phyloP scores from a whole-genome alignment of 108 stramenopile species.

The Cyclotella distinguenda region DNA sequence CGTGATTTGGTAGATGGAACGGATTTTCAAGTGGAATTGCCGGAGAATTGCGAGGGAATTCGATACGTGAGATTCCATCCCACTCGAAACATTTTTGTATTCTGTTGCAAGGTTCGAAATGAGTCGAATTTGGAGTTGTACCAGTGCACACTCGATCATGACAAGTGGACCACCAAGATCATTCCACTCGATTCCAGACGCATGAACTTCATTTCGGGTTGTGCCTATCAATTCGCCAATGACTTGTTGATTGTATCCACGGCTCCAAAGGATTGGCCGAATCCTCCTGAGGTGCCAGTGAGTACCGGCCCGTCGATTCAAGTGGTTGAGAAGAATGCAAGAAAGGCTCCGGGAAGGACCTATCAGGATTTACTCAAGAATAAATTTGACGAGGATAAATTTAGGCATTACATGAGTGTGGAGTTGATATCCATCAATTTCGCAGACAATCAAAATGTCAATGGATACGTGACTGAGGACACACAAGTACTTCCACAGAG shows the following conservation, averaged over 20 bases:
- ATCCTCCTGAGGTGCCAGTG: slow-evolving; percentile 17
- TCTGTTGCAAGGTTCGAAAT: slow-evolving; percentile 34
- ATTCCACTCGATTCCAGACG: background rate
- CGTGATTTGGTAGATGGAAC: slow-evolving; percentile 12
- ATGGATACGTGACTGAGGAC: background rate
- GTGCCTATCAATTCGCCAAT: slow-evolving; percentile 29
- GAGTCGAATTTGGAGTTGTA: slow-evolving; percentile 34
- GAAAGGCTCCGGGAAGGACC: slow-evolving; percentile 42
- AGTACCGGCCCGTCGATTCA: slow-evolving; percentile 41
- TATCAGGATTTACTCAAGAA: slow-evolving; percentile 48
- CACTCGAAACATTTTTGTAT: slow-evolving; percentile 20
- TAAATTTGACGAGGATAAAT: slow-evolving; percentile 32
- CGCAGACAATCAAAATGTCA: no score
- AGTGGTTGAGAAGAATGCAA: slow-evolving; percentile 19
- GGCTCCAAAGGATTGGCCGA: slow-evolving; percentile 9
- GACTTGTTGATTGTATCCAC: slow-evolving; percentile 19
- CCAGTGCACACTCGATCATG: slow-evolving; percentile 13
- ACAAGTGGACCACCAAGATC: background rate
- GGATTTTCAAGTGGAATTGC: slow-evolving; percentile 6
- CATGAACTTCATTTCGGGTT: slow-evolving; percentile 37
- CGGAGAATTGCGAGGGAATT: slow-evolving; percentile 32
- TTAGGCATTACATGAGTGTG: slow-evolving; percentile 18
- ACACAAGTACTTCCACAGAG: slow-evolving; percentile 8
- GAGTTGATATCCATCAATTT: slow-evolving; percentile 28
- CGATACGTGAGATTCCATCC: slow-evolving; percentile 35